A percentile compares a stretch with the other conserved stretches of the same genome.
Evolutionary conservation across 2,329 filamentous ascomycete genomes (phyloP).

Genomic region (Xylariaceae sp.): DNA sequence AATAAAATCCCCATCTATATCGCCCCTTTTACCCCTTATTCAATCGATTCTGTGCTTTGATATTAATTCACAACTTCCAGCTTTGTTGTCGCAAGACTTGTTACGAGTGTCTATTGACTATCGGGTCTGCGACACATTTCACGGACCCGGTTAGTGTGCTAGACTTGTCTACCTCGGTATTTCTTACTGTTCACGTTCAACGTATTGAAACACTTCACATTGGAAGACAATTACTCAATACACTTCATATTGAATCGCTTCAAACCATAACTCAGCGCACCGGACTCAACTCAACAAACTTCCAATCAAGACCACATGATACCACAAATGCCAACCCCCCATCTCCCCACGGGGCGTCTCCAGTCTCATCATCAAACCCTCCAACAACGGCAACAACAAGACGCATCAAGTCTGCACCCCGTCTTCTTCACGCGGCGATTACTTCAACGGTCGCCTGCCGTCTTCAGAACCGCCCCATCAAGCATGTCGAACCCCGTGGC

Average conservation of each 20-base stretch:
- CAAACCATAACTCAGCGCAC: neutral
- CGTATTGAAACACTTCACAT: neutral
- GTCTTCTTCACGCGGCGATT: constrained; percentile 69
- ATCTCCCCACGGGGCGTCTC: constrained; percentile 2
- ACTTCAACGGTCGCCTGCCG: constrained; percentile 46
- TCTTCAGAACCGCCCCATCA: constrained; percentile 15
- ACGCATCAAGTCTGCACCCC: constrained; percentile 61
- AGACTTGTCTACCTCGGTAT: neutral
- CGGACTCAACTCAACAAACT: neutral
- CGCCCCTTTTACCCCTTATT: neutral
- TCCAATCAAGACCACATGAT: neutral
- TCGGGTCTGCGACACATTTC: neutral
- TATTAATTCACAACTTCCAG: too few species aligned
- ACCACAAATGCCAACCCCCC: constrained; percentile 12
- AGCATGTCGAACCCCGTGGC: constrained; percentile 47
- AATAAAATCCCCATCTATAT: neutral
- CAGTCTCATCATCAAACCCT: constrained; percentile 11
- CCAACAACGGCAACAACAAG: constrained; percentile 6
- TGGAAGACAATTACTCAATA: too few species aligned
- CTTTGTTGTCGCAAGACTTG: too few species aligned
- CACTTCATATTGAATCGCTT: neutral
- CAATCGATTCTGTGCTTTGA: neutral
- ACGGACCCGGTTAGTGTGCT: neutral
- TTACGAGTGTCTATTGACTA: too few species aligned
- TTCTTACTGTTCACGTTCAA: neutral